Conservation (phyloP, 2,329 filamentous ascomycete species). For the Exophiala viscosa region DNA sequence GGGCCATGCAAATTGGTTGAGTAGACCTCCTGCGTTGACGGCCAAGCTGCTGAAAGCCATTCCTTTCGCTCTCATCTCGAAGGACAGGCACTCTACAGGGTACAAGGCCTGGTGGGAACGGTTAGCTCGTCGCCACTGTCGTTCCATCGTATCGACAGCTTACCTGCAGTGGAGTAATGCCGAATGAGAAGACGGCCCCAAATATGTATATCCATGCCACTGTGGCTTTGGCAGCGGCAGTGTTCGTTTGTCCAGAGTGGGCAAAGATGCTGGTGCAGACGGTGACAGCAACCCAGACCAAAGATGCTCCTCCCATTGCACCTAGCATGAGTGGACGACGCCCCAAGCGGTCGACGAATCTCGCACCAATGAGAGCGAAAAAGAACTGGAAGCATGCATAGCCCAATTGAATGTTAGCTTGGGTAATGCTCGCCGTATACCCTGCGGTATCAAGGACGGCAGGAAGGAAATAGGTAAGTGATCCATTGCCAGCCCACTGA, state of each 20-base stretch:
- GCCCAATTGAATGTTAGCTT: slow-evolving; percentile 54
- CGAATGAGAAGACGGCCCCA: slow-evolving; percentile 51
- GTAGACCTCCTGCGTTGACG: slow-evolving; percentile 45
- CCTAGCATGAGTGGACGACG: slow-evolving; percentile 56
- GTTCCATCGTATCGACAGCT: too few species aligned
- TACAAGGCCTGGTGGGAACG: slow-evolving; percentile 38
- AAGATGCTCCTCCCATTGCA: slow-evolving; percentile 47
- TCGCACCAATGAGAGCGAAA: slow-evolving; percentile 53
- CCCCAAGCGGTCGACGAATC: slow-evolving; percentile 56
- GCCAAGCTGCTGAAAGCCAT: slow-evolving; percentile 50
- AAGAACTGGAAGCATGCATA: slow-evolving; percentile 55
- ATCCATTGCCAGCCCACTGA: slow-evolving; percentile 40
- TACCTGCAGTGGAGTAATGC: slow-evolving; percentile 42
- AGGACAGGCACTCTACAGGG: slow-evolving; percentile 52
- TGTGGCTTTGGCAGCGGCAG: slow-evolving; percentile 43
- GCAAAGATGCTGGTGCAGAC: slow-evolving; percentile 42
- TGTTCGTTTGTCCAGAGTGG: slow-evolving; percentile 31
- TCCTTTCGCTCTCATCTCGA: slow-evolving; percentile 55
- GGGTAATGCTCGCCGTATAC: slow-evolving; percentile 45
- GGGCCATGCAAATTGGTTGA: slow-evolving; percentile 47
- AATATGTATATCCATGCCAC: slow-evolving; percentile 56
- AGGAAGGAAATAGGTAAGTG: slow-evolving; percentile 54
- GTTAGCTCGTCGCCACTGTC: too few species aligned
- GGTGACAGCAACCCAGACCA: slow-evolving; percentile 52
- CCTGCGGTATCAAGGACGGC: slow-evolving; percentile 53